Evolutionary conservation across 352 stramenopile species (phyloP), one percentile per base, ranked within the genome.

Genomic region (Plasmopara halstedii): DNA sequence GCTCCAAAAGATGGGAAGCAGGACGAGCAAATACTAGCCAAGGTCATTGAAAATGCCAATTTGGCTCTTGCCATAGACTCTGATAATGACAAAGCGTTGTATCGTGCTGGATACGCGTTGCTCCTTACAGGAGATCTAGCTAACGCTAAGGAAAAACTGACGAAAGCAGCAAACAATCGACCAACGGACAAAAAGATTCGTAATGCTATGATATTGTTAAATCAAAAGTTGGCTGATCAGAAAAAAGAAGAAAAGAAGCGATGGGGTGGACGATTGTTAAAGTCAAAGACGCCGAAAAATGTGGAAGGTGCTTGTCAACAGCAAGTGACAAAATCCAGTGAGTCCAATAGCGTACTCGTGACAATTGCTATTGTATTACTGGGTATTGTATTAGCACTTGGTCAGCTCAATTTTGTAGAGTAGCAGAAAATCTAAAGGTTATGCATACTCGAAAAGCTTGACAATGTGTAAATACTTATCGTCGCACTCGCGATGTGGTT

Each of bases 81-180:
- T 3, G 56, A 78, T 6, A 92, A 90, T 47, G 58, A 82, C 48
- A 95, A 95, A 50, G 83, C 78, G n/a, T 50, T 93, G 23, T 95
- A 93, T 40, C 78, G 80, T 36, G 62, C 69, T 20, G 83, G 82
- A 13, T 67, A 72, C 6, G 82, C 82, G 22, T 61, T 81, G 22
- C 52, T 89, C 23, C 36, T 85, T 6, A 61, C 42, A 1, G 77
- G 72, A 21, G 62, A 94, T 46, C 36, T 88, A 27, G 64, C 83
- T 31, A 58, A 26, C 7, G 82, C 83, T 1, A 66, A 61, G 32
- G 62, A 64, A 42, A 85, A 89, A 39, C 53, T 95, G n/a, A 73
- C 68, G 5, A 66, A 73, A 25, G 82, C 83, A 0, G 73, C 59
- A 7, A 67, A 79, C 44, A 48, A 67, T 17, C 64, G 83, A 33